A percentile compares a stretch with the other conserved stretches of the same genome.
Evolutionary conservation across 139 green algal genomes (phyloP).

Genomic region (Astrephomene gubernaculifera): DNA sequence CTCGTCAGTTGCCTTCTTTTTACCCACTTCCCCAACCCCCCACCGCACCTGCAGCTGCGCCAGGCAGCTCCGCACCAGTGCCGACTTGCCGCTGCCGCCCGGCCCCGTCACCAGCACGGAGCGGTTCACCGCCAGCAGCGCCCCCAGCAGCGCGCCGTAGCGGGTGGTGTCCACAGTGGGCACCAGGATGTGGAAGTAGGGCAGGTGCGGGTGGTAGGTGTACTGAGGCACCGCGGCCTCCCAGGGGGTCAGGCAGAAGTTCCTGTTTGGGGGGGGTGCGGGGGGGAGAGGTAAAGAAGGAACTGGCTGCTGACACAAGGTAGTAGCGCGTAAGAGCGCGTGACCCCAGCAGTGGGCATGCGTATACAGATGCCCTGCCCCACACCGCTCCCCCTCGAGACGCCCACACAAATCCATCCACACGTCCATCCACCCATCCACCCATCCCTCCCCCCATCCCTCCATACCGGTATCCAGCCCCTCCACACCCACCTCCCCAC

Average conservation of each 20-base stretch:
- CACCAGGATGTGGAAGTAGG: constrained; percentile 83
- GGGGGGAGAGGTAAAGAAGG: background rate
- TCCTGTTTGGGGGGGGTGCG: constrained; percentile 36
- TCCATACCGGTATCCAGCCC: too few species aligned
- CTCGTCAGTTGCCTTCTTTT: too few species aligned
- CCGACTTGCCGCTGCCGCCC: constrained; percentile 85
- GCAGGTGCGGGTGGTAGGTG: constrained; percentile 64
- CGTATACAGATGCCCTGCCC: too few species aligned
- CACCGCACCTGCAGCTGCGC: constrained; percentile 11
- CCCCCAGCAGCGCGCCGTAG: constrained; percentile 55
- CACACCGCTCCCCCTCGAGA: too few species aligned
- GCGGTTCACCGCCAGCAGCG: constrained; percentile 42
- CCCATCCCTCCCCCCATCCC: too few species aligned
- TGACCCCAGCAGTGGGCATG: too few species aligned
- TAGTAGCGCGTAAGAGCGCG: too few species aligned
- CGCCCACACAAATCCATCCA: too few species aligned
- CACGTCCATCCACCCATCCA: too few species aligned
- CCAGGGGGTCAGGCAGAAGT: constrained; percentile 63
- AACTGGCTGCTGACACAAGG: too few species aligned
- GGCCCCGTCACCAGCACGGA: constrained; percentile 66
- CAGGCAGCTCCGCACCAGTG: constrained; percentile 55
- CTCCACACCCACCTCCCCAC: background rate
- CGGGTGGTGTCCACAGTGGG: constrained; percentile 84
- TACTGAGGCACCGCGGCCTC: constrained; percentile 70
- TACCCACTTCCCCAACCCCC: background rate